A percentile compares a stretch with the other conserved stretches of the same genome.
Evolutionary conservation across 2,329 filamentous ascomycete species (phyloP).

Genomic region (Coccinonectria pachysandricola): DNA sequence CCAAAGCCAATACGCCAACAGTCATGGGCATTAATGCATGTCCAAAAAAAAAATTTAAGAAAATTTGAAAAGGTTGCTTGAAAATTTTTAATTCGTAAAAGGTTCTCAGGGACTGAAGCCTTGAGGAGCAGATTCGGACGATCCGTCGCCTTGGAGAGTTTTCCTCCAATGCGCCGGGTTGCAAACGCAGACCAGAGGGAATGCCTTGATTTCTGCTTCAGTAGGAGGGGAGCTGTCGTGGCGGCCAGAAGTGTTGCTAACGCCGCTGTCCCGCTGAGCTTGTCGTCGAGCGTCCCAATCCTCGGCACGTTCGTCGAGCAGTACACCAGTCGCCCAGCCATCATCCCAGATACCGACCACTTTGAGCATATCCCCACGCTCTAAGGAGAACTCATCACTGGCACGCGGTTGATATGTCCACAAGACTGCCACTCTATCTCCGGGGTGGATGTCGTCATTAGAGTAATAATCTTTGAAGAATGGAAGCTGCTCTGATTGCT

Average conservation of each 20-base stretch:
- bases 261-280: conserved; percentile 81
- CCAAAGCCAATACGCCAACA: conserved; percentile 27
- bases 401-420: conserved; percentile 97
- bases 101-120: conserved; percentile 15
- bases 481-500: conserved; percentile 87
- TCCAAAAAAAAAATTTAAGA: too few relatives aligned
- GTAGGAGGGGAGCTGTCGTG: conserved; percentile 52
- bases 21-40: conserved; percentile 10
- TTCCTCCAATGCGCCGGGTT: conserved; percentile 92
- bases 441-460: conserved; percentile 86
- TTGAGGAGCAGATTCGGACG: conserved; percentile 51
- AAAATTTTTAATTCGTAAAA: too few relatives aligned
- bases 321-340: conserved; percentile 90
- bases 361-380: conserved; percentile 96
- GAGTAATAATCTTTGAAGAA: conserved; percentile 99
- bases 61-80: too few relatives aligned
- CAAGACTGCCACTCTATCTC: conserved; percentile 79
- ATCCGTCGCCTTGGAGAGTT: conserved; percentile 84
- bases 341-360: conserved; percentile 98
- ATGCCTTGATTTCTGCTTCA: conserved; percentile 84
- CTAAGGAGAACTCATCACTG: conserved; percentile 83
- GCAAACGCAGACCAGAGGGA: conserved; percentile 93
- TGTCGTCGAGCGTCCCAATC: conserved; percentile 74
- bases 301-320: conserved; percentile 73
- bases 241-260: conserved; percentile 67